Base-by-base conservation (phyloP, 257 asterid genomes). In the Rehmannia glutinosa region DNA sequence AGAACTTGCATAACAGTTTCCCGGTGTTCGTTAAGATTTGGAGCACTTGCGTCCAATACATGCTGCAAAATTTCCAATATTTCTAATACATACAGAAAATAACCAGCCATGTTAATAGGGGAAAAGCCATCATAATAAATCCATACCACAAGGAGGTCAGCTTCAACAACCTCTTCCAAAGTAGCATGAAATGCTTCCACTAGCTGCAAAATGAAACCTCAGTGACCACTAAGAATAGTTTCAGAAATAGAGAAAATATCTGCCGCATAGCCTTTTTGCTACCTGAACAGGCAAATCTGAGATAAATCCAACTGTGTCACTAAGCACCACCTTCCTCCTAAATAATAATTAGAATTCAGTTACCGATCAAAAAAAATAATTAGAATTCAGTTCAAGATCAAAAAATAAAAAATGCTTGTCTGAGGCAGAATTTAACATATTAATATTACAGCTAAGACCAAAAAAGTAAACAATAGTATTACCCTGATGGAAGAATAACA, bases 101-200 rank as follows among this genome's bases (percentile, higher is more conserved):
- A 21, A 9, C 32, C 25, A 21, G 43, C 17, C 57, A 43, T 25
- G 30, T 49, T 27, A 66, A 25, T 3, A 60, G 58, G 30, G 23
- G 54, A 35, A 53, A 53, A 21, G 46, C 32, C n/a, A 23, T 41
- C 11, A 24, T 7, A 45, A 6, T 24, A 25, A 43, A 53, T 49
- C 19, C 89, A 74, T 88, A 94, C 99, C 97, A 94, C 95, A 12
- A 94, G 97, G 69, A 94, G 91, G 75, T 94, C 99, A 28, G 99
- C 97, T 78, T 94, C 96, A 69, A 85, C 88, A 59, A 94, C 97
- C 86, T 91, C 97, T 81, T 94, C 99, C 83, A 94, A 72, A 42
- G 99, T 94, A 55, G 97, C 97, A 47, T 84, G 94, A 79, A 94
- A 94, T 61, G 97, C 99, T 81, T 91, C 97, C 72, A 94, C 97